A percentile compares a stretch with the other conserved stretches of the same genome.
Conservation (phyloP, 2,329 filamentous ascomycete genomes). For the Chaetomium strumarium region DNA sequence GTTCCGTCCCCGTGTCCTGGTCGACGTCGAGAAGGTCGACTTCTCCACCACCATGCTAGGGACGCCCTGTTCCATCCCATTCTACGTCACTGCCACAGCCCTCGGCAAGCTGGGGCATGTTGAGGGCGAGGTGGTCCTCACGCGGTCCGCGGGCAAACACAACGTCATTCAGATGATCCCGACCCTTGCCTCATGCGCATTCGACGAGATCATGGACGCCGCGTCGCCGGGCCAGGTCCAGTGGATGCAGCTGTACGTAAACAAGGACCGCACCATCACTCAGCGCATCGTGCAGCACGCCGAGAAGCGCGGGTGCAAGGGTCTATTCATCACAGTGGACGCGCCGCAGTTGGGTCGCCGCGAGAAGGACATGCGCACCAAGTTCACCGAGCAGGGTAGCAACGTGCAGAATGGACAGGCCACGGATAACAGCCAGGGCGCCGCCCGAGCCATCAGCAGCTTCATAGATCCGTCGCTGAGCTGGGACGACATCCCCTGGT, state of each 20-base stretch:
- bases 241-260: conserved; percentile 97
- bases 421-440: conserved; percentile 85
- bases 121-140: conserved; percentile 90
- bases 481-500: conserved; percentile 95
- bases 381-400: conserved; percentile 78
- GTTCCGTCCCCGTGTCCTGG: conserved; percentile 86
- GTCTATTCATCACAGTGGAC: conserved; percentile 96
- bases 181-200: conserved; percentile 91
- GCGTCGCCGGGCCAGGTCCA: conserved; percentile 74
- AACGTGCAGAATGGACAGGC: conserved; percentile 71
- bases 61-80: conserved; percentile 74
- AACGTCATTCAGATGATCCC: conserved; percentile 98
- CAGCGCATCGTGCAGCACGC: conserved; percentile 86
- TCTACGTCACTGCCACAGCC: conserved; percentile 95
- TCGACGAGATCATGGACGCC: conserved; percentile 94
- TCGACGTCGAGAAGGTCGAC: conserved; percentile 85
- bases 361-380: conserved; percentile 96
- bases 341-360: conserved; percentile 89
- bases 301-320: conserved; percentile 86
- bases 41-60: conserved; percentile 91
- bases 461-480: conserved; percentile 94
- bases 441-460: conserved; percentile 86
- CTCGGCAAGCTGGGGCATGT: conserved; percentile 91
- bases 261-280: conserved; percentile 90
- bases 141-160: conserved; percentile 75